phyloP scores from a whole-genome alignment of 768 basidiomycete genomes.

The Boletus subcaerulescens region DNA sequence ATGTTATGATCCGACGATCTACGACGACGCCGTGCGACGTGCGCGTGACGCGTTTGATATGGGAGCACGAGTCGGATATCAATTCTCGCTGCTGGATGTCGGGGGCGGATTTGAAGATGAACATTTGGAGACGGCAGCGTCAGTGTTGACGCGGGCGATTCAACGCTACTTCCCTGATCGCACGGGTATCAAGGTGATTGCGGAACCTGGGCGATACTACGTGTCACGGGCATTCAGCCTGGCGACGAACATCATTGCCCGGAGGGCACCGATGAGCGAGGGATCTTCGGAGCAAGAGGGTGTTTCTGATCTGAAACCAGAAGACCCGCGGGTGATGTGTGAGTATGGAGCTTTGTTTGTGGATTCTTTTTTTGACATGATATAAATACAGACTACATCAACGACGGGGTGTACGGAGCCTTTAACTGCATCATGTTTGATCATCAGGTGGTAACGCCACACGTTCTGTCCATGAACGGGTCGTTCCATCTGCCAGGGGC shows the following conservation, averaged over 20 bases:
- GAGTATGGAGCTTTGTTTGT: slow-evolving; percentile 38
- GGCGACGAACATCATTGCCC: slow-evolving; percentile 90
- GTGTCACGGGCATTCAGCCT: slow-evolving; percentile 91
- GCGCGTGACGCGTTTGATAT: slow-evolving; percentile 85
- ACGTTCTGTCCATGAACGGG: slow-evolving; percentile 66
- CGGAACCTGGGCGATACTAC: slow-evolving; percentile 94
- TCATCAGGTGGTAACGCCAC: slow-evolving; percentile 88
- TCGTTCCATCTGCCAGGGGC: slow-evolving; percentile 46
- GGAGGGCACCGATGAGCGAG: slow-evolving; percentile 57
- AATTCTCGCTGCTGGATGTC: slow-evolving; percentile 83
- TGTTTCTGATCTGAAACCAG: slow-evolving; percentile 24
- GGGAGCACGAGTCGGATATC: slow-evolving; percentile 76
- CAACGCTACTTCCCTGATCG: slow-evolving; percentile 76
- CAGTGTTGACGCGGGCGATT: slow-evolving; percentile 66
- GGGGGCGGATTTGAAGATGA: slow-evolving; percentile 95
- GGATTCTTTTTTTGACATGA: background rate
- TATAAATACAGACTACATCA: slow-evolving; percentile 82
- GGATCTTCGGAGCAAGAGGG: slow-evolving; percentile 21
- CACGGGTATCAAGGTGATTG: slow-evolving; percentile 72
- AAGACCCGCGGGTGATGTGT: slow-evolving; percentile 82
- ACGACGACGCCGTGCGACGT: slow-evolving; percentile 84
- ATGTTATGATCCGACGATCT: slow-evolving; percentile 89
- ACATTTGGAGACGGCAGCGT: slow-evolving; percentile 78
- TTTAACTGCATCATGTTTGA: slow-evolving; percentile 98
- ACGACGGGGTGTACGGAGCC: slow-evolving; percentile 97